phyloP scores from a whole-genome alignment of 805 yeast genomes.

The Torulaspora maleeae region DNA sequence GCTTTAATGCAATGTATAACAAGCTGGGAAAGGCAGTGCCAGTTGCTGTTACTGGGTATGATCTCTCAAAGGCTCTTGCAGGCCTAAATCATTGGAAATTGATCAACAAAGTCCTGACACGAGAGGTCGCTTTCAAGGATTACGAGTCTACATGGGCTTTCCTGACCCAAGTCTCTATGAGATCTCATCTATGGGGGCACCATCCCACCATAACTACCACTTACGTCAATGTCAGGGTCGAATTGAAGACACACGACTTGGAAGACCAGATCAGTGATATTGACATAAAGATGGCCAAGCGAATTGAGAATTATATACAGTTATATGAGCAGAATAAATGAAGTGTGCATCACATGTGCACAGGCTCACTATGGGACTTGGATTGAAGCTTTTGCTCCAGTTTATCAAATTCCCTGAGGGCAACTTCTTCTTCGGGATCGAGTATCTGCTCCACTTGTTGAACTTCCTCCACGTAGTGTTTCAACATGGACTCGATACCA shows the following conservation, averaged over 20 bases:
- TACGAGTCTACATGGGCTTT: conserved; percentile 67
- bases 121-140: conserved; percentile 42
- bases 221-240: conserved; percentile 53
- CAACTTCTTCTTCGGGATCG: conserved; percentile 71
- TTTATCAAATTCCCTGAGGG: conserved; percentile 78
- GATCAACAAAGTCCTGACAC: conserved; percentile 26
- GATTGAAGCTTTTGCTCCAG: conserved; percentile 55
- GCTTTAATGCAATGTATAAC: conserved; percentile 35
- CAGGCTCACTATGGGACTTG: background rate
- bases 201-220: conserved; percentile 67
- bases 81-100: conserved; percentile 28
- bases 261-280: conserved; percentile 42
- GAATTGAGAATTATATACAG: conserved; percentile 39
- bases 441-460: conserved; percentile 80
- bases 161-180: conserved; percentile 51
- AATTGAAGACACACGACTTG: conserved; percentile 62
- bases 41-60: conserved; percentile 24
- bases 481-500: conserved; percentile 96
- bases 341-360: background rate
- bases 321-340: conserved; percentile 1
- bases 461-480: conserved; percentile 95
- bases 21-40: conserved; percentile 35
- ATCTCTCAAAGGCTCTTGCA: conserved; percentile 22
- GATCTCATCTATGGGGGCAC: conserved; percentile 56
- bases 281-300: conserved; percentile 55